Percentiles rank a stretch among this genome's conserved stretches.
phyloP scores from a whole-genome alignment of 306 rosid species.

The Begonia peltatifolia region DNA sequence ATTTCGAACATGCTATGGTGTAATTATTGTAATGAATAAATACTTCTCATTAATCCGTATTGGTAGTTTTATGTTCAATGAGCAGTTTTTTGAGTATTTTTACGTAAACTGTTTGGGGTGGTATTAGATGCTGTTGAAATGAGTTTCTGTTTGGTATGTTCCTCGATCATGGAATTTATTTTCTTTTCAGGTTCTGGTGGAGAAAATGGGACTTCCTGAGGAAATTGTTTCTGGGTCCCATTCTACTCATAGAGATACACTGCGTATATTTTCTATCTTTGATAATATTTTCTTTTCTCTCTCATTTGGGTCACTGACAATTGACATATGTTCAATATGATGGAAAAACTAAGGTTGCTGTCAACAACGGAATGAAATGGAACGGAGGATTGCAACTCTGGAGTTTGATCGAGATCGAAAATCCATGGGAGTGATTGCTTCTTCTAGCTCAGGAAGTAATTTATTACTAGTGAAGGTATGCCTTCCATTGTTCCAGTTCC shows the following conservation, averaged over 20 bases:
- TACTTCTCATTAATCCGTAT: too few relatives aligned
- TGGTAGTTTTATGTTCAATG: too few relatives aligned
- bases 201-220: constrained; percentile 82
- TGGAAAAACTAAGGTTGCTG: constrained; percentile 35
- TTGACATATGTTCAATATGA: constrained; percentile 6
- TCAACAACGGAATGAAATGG: constrained; percentile 44
- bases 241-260: constrained; percentile 17
- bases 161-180: background rate
- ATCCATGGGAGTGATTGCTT: constrained; percentile 74
- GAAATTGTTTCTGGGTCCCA: constrained; percentile 16
- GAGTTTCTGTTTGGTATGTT: constrained; percentile 4
- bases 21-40: too few relatives aligned
- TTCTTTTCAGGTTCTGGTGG: constrained; percentile 59
- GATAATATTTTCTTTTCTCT: constrained; percentile 3
- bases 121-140: too few relatives aligned
- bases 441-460: constrained; percentile 34
- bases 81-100: too few relatives aligned
- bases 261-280: constrained; percentile 28
- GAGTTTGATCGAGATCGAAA: constrained; percentile 88
- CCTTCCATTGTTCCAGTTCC: background rate
- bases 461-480: constrained; percentile 69
- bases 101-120: too few relatives aligned
- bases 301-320: constrained; percentile 3
- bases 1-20: too few relatives aligned
- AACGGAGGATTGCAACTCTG: constrained; percentile 66